These are phyloP conservation scores for Trichoderma simmonsii DNA, from an alignment of 2,329 filamentous ascomycete genomes.

Conservation along the genomic window DNA sequence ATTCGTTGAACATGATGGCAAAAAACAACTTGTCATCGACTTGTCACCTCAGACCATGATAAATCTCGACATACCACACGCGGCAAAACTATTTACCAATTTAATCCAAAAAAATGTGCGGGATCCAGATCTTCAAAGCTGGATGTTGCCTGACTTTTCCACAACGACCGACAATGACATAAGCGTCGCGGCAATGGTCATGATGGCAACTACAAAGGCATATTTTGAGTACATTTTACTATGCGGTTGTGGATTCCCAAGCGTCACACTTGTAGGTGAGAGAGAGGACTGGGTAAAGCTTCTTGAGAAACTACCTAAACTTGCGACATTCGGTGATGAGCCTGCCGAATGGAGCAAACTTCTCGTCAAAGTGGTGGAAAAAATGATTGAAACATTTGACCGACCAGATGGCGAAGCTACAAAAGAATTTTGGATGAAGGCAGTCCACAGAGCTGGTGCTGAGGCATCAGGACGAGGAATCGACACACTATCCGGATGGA, in stretches of 20 bases:
- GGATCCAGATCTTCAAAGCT: neutral
- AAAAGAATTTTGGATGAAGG: constrained; percentile 23
- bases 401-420: constrained; percentile 13
- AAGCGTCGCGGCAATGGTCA: constrained; percentile 17
- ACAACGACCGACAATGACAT: constrained; percentile 13
- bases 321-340: neutral
- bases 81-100: neutral
- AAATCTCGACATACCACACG: neutral
- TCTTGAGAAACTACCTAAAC: neutral
- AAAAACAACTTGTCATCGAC: neutral
- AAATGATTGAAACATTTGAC: constrained; percentile 21
- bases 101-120: neutral
- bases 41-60: neutral
- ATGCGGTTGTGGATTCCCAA: constrained; percentile 19
- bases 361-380: constrained; percentile 7
- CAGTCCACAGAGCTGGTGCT: constrained; percentile 17
- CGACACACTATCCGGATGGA: constrained; percentile 19
- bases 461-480: constrained; percentile 11
- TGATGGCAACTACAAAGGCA: constrained; percentile 20
- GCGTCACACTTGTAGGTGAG: constrained; percentile 4
- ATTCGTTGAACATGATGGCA: constrained; percentile 19
- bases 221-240: constrained; percentile 19
- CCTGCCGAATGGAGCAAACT: neutral
- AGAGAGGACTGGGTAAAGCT: constrained; percentile 20
- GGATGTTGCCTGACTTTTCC: constrained; percentile 17